Conservation (phyloP, 805 yeast species). For the Grigorovia yakushimaensis region DNA sequence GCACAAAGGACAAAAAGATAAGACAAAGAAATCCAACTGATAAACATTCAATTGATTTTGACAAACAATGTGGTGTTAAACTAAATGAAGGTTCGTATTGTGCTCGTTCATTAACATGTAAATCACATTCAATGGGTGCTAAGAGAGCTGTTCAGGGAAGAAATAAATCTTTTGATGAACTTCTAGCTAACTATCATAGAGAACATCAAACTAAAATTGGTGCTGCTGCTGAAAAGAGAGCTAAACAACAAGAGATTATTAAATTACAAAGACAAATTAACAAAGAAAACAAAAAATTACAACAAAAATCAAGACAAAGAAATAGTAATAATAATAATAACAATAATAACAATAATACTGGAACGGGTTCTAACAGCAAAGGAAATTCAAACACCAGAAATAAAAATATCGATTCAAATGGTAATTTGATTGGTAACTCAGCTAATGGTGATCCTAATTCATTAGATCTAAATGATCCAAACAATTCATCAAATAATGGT, state of each 20-base stretch:
- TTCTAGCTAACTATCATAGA: slow-evolving; percentile 83
- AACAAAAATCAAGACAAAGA: slow-evolving; percentile 27
- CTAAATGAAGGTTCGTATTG: slow-evolving; percentile 91
- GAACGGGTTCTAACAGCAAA: too few relatives aligned
- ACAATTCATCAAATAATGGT: slow-evolving; percentile 19
- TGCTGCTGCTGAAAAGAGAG: slow-evolving; percentile 69
- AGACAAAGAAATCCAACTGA: slow-evolving; percentile 54
- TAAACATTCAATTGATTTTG: slow-evolving; percentile 72
- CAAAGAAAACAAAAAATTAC: slow-evolving; percentile 19
- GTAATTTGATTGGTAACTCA: not conserved
- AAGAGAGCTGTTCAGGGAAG: slow-evolving; percentile 92
- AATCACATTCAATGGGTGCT: slow-evolving; percentile 97
- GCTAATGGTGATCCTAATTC: slow-evolving; percentile 44
- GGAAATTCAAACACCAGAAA: too few relatives aligned
- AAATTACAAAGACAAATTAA: slow-evolving; percentile 23
- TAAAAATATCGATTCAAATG: not conserved
- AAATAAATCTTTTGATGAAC: slow-evolving; percentile 81
- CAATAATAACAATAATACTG: slow-evolving; percentile 1
- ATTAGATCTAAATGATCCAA: slow-evolving; percentile 40
- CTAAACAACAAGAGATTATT: slow-evolving; percentile 46
- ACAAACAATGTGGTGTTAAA: slow-evolving; percentile 92
- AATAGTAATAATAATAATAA: slow-evolving; percentile 1
- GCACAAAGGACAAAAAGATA: slow-evolving; percentile 32
- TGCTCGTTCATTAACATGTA: slow-evolving; percentile 92
- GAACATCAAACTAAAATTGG: slow-evolving; percentile 86